Evolutionary conservation across 169 alveolate species (phyloP).

Genomic region (Babesia caballi): DNA sequence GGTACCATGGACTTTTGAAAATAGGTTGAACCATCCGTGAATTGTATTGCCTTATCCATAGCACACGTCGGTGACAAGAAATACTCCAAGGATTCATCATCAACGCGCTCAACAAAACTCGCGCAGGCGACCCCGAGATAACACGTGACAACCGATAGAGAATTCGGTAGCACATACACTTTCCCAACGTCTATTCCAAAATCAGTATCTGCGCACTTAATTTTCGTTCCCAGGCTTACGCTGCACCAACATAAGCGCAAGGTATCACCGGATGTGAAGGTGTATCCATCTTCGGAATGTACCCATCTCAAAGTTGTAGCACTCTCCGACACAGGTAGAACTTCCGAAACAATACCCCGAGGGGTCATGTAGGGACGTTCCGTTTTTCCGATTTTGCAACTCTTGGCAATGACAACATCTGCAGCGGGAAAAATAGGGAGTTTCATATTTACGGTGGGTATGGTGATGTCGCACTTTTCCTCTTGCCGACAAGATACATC

Average conservation of each 20-base stretch:
- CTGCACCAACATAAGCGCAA: conserved; percentile 19
- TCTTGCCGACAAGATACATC: background rate
- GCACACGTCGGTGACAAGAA: background rate
- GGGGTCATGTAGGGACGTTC: background rate
- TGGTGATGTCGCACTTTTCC: background rate
- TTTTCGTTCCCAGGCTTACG: background rate
- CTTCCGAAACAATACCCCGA: background rate
- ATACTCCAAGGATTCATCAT: background rate
- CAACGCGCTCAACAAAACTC: background rate
- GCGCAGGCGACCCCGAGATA: background rate
- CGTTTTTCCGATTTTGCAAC: background rate
- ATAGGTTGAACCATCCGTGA: background rate
- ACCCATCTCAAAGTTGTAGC: background rate
- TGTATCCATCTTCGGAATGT: background rate
- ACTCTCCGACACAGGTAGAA: background rate
- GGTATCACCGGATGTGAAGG: background rate
- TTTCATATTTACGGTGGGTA: background rate
- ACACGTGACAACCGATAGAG: background rate
- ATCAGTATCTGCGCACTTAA: background rate
- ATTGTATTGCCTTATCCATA: background rate
- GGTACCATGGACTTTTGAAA: background rate
- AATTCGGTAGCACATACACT: background rate
- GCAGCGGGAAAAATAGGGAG: too few species aligned
- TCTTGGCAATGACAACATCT: background rate
- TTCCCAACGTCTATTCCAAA: conserved; percentile 3